A percentile compares a stretch with the other conserved stretches of the same genome.
phyloP scores from a whole-genome alignment of 2,329 filamentous ascomycete genomes.

The Beauveria medogensis region DNA sequence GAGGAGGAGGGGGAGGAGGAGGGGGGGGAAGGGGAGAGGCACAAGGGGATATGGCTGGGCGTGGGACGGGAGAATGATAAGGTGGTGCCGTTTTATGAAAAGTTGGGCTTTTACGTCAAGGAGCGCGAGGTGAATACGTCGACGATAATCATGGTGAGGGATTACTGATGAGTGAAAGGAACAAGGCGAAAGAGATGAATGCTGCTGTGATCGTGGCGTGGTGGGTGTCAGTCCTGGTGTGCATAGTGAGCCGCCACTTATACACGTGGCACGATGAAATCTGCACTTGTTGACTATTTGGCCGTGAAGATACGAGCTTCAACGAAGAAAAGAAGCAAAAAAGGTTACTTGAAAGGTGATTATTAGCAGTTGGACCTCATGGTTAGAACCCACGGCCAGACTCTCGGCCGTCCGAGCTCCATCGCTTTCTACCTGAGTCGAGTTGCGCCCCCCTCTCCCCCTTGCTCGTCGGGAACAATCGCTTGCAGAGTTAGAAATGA shows the following conservation, averaged over 20 bases:
- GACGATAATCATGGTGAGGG: conserved; percentile 34
- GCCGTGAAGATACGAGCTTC: too few relatives aligned
- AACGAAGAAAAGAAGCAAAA: not conserved
- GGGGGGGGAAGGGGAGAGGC: not conserved
- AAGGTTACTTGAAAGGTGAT: too few relatives aligned
- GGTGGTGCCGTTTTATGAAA: conserved; percentile 42
- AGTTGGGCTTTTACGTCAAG: conserved; percentile 34
- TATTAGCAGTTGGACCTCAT: not conserved
- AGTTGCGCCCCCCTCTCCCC: not conserved
- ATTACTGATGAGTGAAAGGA: conserved; percentile 14
- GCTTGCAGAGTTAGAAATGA: not conserved
- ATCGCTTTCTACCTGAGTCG: not conserved
- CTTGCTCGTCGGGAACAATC: not conserved
- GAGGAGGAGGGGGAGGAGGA: not conserved
- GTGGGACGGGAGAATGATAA: conserved; percentile 37
- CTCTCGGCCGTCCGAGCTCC: not conserved
- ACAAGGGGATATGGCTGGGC: conserved; percentile 34
- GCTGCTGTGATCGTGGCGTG: not conserved
- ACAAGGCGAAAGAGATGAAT: not conserved
- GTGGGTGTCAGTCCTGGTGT: too few relatives aligned
- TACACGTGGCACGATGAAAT: too few relatives aligned
- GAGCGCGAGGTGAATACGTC: conserved; percentile 27
- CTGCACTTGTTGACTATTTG: too few relatives aligned
- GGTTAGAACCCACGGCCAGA: not conserved
- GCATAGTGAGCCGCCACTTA: too few relatives aligned